These are phyloP conservation scores for Exophiala sp. DNA, from an alignment of 2,329 filamentous ascomycete species.

Conservation along the genomic window DNA sequence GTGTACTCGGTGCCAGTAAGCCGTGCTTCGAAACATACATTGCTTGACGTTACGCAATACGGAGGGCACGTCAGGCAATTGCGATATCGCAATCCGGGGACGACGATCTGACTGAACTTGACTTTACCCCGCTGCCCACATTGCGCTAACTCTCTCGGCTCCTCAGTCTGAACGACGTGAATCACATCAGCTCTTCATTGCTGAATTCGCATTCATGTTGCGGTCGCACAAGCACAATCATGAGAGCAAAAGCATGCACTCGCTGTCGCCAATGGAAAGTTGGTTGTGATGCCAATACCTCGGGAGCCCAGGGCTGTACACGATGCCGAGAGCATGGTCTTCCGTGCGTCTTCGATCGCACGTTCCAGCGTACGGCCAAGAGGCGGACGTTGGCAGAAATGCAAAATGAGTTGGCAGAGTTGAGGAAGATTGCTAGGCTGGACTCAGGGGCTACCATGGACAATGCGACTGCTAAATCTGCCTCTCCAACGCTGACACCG, in stretches of 20 bases:
- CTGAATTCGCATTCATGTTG: not conserved
- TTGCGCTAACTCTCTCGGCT: not conserved
- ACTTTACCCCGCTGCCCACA: not conserved
- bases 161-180: not conserved
- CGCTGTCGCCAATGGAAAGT: constrained; percentile 18
- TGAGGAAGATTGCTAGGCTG: constrained; percentile 2
- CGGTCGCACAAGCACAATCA: not conserved
- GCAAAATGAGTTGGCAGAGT: constrained; percentile 9
- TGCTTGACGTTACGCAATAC: no score
- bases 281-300: constrained; percentile 8
- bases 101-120: not conserved
- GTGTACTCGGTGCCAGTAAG: no score
- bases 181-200: not conserved
- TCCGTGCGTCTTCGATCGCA: constrained; percentile 7
- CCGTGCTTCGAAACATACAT: no score
- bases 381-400: constrained; percentile 8
- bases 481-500: not conserved
- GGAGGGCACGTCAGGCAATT: no score
- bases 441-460: not conserved
- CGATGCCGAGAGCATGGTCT: constrained; percentile 5
- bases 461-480: not conserved
- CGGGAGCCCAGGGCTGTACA: constrained; percentile 8
- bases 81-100: no score
- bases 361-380: constrained; percentile 12
- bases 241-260: constrained; percentile 13